Evolutionary conservation across 805 yeast genomes (phyloP), one percentile per base, ranked within the genome.

Genomic region (Saccharomycopsis sp.): DNA sequence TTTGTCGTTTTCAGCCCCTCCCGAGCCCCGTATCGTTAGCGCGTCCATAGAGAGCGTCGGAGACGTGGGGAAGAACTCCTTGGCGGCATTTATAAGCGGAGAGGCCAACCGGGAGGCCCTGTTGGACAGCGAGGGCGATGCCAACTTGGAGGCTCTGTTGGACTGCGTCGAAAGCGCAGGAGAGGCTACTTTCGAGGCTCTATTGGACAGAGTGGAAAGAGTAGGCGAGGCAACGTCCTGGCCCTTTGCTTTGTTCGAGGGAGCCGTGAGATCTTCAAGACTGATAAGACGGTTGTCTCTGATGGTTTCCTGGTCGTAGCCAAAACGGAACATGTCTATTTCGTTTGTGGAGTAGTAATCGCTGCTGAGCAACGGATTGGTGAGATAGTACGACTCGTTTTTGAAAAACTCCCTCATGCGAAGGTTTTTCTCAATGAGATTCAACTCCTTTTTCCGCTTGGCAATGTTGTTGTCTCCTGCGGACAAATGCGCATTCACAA

Each of bases 401-500:
- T 53, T 51, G 24, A 54, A 59, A 54, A 47, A 61, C 2, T 60
- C 51, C 18, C 69, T 70, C n/a, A 71, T 51, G 44, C 58, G 57
- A 59, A 70, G 56, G 34, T 69, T 68, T 15, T 64, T 64, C 51
- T 64, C 67, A 34, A 78, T 73, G 37, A 76, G 79, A 18, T 68
- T 66, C 20, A 79, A 63, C 59, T 79, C 82, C 72, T 77, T 75
- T 24, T 77, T 67, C 54, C 83, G 63, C 51, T 79, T 68, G 1
- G 71, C 65, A 3, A 75, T 58, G 23, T 71, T 64, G 24, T 71
- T 69, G 40, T 75, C 77, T 23, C 87, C 85, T 16, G 82, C 79
- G 1, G 79, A 77, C 52, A 82, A 70, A 66, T 82, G 87, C 64
- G 82, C 74, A 62, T 83, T 79, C 20, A 82, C 66, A 8, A 80